Evolutionary conservation across 352 stramenopile species (phyloP), one percentile per base, ranked within the genome.

Genomic region (Pilasporangium apinafurcum): DNA sequence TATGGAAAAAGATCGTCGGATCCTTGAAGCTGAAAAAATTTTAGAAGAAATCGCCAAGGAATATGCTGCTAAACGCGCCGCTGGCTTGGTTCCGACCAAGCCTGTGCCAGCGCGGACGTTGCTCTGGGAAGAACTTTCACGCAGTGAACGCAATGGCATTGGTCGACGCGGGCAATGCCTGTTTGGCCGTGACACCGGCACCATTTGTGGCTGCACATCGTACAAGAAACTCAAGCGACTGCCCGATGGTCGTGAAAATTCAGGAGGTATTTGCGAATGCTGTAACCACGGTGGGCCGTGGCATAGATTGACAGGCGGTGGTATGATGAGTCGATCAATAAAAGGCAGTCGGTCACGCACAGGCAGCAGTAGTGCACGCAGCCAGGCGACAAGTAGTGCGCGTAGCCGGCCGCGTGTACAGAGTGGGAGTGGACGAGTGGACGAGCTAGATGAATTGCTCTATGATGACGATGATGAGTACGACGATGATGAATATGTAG

Each of bases 101-200:
- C 80, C 80, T 1, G 73, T 89, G 14, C 80, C 80, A 0, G 77
- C 80, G 33, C 63, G 77, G 5, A 87, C 77, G 9, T 51, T 92
- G 29, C 44, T 92, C n/a, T 92, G 80, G 80, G 68, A 92, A 38
- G 80, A 92, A 38, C 58, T 88, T 45, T 72, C 79, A 18, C 44
- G 62, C 35, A 67, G 56, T n/a, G 56, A 75, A 40, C 68, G 66
- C 6, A 55, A 38, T 27, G 56, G 58, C 16, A 43, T 71, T 8
- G 77, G 75, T 5, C 48, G 57, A 28, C 57, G 80, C 31, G 78
- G 78, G 5, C 65, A 74, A 22, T 92, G 80, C 58, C 29, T 89
- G 16, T 92, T 75, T 53, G 80, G 80, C 0, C 55, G 80, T 6
- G 70, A 83, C 51, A 50, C 45, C 4, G 64, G 72, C 20, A 52